These are phyloP conservation scores for Cryphonectria parasitica DNA, from an alignment of 2,329 filamentous ascomycete species.

Conservation along the genomic window DNA sequence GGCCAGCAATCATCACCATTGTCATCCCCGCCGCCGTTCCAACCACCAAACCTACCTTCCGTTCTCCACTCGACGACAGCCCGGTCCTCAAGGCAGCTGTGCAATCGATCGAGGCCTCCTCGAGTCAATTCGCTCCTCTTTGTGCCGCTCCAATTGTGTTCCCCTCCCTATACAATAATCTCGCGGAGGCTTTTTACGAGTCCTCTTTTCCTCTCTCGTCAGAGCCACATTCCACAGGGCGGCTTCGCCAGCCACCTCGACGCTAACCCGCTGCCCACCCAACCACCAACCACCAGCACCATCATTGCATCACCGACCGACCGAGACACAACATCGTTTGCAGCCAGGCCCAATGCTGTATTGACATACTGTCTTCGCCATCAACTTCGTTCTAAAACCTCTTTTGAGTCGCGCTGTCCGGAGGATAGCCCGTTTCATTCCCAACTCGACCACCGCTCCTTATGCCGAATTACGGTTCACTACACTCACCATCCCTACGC, in stretches of 20 bases:
- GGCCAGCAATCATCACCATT: background rate
- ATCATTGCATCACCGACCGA: constrained; percentile 1
- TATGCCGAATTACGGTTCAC: constrained; percentile 78
- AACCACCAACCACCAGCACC: constrained; percentile 6
- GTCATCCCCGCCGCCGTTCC: background rate
- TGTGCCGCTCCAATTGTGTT: background rate
- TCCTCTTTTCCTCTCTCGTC: background rate
- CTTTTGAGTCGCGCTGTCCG: constrained; percentile 18
- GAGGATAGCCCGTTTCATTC: constrained; percentile 15
- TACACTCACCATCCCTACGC: constrained; percentile 72
- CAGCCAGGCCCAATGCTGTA: constrained; percentile 20
- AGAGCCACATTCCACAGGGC: constrained; percentile 9
- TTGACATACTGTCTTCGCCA: constrained; percentile 12
- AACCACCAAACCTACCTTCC: background rate
- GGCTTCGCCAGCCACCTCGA: constrained; percentile 20
- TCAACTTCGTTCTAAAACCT: background rate
- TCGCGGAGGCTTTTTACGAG: background rate
- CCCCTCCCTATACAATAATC: background rate
- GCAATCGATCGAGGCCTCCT: background rate
- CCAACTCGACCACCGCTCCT: constrained; percentile 36
- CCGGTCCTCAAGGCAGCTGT: background rate
- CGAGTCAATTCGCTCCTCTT: background rate
- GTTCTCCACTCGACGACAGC: constrained; percentile 5
- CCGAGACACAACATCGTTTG: constrained; percentile 1
- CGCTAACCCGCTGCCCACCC: constrained; percentile 6